Evolutionary conservation across 1,284 basidiomycete genomes (phyloP), one percentile per base, ranked within the genome.

Genomic region (Ganoderma sinense): DNA sequence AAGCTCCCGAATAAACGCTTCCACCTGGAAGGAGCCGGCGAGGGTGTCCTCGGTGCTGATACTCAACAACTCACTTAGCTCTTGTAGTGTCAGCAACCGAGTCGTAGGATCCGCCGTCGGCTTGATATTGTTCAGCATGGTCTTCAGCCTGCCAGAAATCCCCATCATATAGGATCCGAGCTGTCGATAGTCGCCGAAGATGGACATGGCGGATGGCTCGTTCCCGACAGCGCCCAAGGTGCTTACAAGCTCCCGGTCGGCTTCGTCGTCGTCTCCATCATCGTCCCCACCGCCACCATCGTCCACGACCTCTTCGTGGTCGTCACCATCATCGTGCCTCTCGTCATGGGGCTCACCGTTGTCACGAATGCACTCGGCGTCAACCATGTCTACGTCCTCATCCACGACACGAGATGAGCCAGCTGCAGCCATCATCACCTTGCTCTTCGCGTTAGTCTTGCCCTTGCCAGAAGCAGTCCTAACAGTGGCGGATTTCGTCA

Each of bases 11-110:
- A 97, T 95, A 79, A 97, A 99, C 18, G 92, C 89, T 76, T 97
- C 96, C 36, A 97, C 93, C 73, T 95, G 95, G 83, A 99, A 97
- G 45, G 94, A 97, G 58, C 96, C 97, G 18, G 95, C 94, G 55
- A 99, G 86, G 0, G 96, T 98, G 80, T 99, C 98, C 82, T 99
- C 97, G 8, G 96, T 99, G 81, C 95, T 96, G 82, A 99, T 97
- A 73, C 95, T 95, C 67, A 99, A 90, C 58, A 98, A 81, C 79
- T 99, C 98, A 79, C 94, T 96, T 66, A 98, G 89, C 78, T 99
- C 97, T 78, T 98, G 96, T 18, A 99, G 85, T 3, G 97, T 96
- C 63, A 97, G 84, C 64, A 98, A 89, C 60, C 95, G 91, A 33
- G 92, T 94, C 0, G 94, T 92, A 7, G 92, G 87, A 78, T 93